Evolutionary conservation across 352 stramenopile genomes (phyloP).

Genomic region (Globisporangium abappressorium): DNA sequence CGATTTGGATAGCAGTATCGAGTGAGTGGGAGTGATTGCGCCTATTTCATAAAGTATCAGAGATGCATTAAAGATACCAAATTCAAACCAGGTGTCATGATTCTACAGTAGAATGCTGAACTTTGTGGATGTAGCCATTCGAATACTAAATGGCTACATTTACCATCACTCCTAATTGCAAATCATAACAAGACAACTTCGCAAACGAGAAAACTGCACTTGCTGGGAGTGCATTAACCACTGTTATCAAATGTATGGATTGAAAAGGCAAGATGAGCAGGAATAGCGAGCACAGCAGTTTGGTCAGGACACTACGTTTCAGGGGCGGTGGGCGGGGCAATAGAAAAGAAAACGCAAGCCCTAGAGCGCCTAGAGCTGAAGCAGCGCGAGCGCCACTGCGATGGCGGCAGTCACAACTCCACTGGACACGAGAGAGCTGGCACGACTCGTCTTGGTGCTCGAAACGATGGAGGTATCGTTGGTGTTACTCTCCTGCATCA

Average conservation of each 20-base stretch:
- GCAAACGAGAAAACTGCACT: not conserved
- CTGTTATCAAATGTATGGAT: no score
- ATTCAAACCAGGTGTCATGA: no score
- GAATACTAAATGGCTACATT: no score
- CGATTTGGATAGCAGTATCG: not conserved
- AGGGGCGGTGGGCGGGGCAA: not conserved
- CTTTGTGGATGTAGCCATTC: no score
- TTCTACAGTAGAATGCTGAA: no score
- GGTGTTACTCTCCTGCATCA: not conserved
- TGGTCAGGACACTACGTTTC: not conserved
- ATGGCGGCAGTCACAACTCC: not conserved
- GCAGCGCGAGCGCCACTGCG: slow-evolving; percentile 4
- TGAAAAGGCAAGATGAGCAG: not conserved
- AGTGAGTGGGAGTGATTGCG: not conserved
- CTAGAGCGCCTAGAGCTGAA: slow-evolving; percentile 14
- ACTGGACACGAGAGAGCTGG: not conserved
- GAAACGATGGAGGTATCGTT: not conserved
- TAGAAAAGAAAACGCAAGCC: not conserved
- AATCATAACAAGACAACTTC: not conserved
- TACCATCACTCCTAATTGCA: no score
- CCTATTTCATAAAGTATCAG: no score
- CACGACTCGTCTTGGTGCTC: not conserved
- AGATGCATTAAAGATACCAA: no score
- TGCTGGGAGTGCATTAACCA: no score
- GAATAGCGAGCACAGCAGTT: not conserved